A percentile compares a stretch with the other conserved stretches of the same genome.
These are phyloP conservation scores for Neophaeococcomyces mojaviensis DNA, from an alignment of 2,329 filamentous ascomycete species.

Conservation along the genomic window DNA sequence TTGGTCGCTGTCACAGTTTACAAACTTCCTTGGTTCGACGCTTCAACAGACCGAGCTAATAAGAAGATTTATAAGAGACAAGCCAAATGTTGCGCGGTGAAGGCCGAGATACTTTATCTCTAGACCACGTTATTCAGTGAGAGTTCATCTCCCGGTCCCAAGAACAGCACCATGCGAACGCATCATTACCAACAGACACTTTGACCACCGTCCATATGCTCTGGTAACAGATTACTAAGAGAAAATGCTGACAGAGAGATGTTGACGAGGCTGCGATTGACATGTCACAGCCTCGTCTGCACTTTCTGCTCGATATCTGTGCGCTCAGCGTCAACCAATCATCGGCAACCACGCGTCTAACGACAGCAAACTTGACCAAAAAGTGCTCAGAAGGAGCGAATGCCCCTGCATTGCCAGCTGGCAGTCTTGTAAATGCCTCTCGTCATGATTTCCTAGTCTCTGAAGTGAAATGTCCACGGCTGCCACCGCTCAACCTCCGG, in stretches of 20 bases:
- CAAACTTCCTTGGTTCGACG: too few species aligned
- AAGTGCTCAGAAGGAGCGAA: slow-evolving; percentile 1
- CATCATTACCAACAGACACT: too few species aligned
- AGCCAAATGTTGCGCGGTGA: too few species aligned
- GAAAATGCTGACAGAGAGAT: too few species aligned
- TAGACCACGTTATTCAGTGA: too few species aligned
- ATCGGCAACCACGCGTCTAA: slow-evolving; percentile 7
- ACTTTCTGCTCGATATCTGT: neutral
- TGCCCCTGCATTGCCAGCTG: slow-evolving; percentile 11
- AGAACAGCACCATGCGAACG: too few species aligned
- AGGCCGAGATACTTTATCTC: too few species aligned
- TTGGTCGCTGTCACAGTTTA: too few species aligned
- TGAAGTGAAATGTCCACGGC: slow-evolving; percentile 5
- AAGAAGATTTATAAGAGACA: too few species aligned
- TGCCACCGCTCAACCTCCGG: slow-evolving; percentile 24
- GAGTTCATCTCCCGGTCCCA: too few species aligned
- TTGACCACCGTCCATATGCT: too few species aligned
- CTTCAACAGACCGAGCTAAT: too few species aligned
- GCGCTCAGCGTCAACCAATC: slow-evolving; percentile 3
- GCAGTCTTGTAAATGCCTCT: slow-evolving; percentile 1
- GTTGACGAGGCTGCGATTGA: neutral
- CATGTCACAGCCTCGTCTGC: neutral
- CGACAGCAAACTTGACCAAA: slow-evolving; percentile 7
- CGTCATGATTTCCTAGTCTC: slow-evolving; percentile 10
- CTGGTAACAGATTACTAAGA: neutral